phyloP scores from a whole-genome alignment of 148 eudicot genomes.

The Chenopodium suecicum region DNA sequence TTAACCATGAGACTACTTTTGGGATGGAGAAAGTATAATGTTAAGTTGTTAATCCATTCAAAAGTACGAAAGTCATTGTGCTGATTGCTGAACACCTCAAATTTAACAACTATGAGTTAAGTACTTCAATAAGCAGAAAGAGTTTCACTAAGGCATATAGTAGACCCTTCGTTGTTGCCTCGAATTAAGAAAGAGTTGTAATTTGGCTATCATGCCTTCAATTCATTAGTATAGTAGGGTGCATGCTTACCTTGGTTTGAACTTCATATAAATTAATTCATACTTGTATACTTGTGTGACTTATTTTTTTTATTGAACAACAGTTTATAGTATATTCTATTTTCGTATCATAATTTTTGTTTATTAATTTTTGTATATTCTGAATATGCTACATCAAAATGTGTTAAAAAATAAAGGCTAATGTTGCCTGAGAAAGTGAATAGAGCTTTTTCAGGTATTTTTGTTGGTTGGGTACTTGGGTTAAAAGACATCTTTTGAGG shows the following conservation, averaged over 20 bases:
- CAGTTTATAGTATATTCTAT: no score
- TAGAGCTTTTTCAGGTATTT: background rate
- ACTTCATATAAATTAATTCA: background rate
- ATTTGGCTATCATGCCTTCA: background rate
- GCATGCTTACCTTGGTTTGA: background rate
- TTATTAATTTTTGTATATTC: constrained; percentile 3
- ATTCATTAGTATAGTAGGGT: background rate
- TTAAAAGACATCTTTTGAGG: constrained; percentile 33
- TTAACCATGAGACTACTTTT: no score
- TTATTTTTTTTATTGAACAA: no score
- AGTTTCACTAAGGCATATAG: background rate
- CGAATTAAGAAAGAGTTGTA: background rate
- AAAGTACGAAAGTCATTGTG: no score
- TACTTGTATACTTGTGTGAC: background rate
- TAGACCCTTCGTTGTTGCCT: background rate
- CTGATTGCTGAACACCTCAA: no score
- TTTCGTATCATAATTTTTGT: background rate
- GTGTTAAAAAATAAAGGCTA: background rate
- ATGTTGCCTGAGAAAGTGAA: constrained; percentile 15
- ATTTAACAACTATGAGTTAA: no score
- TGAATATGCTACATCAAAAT: background rate
- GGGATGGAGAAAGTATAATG: no score
- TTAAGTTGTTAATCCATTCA: no score
- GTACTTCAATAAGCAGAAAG: no score
- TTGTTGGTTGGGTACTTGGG: constrained; percentile 13